Base-by-base conservation (phyloP, 1,139 yeast genomes). In the Tardiomyces depauwii region DNA sequence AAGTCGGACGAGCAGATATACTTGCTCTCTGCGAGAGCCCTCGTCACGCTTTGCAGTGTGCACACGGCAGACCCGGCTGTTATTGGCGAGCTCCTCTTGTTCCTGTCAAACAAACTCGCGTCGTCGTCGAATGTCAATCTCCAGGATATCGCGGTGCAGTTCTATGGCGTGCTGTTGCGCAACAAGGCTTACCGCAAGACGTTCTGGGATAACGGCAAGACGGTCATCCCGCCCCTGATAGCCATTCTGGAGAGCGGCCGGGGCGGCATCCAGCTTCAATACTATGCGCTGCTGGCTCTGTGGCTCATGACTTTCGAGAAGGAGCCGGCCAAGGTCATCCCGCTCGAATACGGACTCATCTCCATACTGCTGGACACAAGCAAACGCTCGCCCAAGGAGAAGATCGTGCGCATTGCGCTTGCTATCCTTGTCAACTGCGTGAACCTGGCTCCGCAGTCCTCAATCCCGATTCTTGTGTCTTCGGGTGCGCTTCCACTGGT, bases 311-410 rank as follows among this genome's bases (percentile, higher is more conserved):
- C 95, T 2, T 91, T 89, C 66, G 83, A 77, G 60, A 64, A 68
- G 12, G 61, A 66, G 42, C 76, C 83, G 41, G 76, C 82, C 47
- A 60, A 65, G 48, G 12, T 40, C 14, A 10, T 51, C 63, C 42
- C 42, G 12, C 16, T 45, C 18, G 54, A 53, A 45, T 56, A 65
- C 42, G 73, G 71, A 43, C 59, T 73, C 45, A 59, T 74, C 21
- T 76, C 78, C 44, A 67, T 78, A 51, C 74, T 74, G 54, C 76
- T 91, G 19, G 81, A 77, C 47, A 68, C 86, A 47, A 74, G 83
- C 46, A 84, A 82, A 61, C 78, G 80, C 50, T 86, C 96, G 1
- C 85, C 91, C 56, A 91, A 91, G 70, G 94, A 89, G 67, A 91
- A 91, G 68, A 79, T 91, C 49, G 85, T 87, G 40, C 75, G 99